These are phyloP conservation scores for Penicillium sp. DNA, from an alignment of 2,329 filamentous ascomycete species.

Conservation along the genomic window DNA sequence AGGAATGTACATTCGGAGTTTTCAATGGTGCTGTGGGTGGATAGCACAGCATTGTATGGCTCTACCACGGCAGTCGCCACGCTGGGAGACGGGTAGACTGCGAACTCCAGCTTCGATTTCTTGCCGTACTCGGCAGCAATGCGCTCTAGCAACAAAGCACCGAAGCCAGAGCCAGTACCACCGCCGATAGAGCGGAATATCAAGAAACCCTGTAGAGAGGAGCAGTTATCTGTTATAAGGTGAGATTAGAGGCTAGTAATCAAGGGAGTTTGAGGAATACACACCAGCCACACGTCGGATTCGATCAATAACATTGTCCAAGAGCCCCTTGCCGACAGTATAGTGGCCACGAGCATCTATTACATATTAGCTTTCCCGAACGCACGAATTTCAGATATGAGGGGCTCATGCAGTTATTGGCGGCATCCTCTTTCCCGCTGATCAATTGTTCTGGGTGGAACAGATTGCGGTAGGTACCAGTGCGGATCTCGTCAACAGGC, in stretches of 20 bases:
- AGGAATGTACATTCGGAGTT: constrained; percentile 70
- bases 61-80: constrained; percentile 69
- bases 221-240: constrained; percentile 60
- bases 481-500: constrained; percentile 69
- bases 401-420: constrained; percentile 62
- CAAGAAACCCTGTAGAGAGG: constrained; percentile 66
- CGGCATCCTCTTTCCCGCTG: constrained; percentile 69
- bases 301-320: constrained; percentile 65
- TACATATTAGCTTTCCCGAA: constrained; percentile 15
- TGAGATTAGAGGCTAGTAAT: constrained; percentile 16
- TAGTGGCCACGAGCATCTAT: constrained; percentile 68
- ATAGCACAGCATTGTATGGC: constrained; percentile 64
- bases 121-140: constrained; percentile 67
- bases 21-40: constrained; percentile 64
- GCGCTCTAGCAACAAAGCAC: constrained; percentile 65
- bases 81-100: constrained; percentile 65
- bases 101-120: constrained; percentile 69
- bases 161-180: constrained; percentile 68
- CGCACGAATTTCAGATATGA: background rate
- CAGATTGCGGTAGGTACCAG: constrained; percentile 62
- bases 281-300: constrained; percentile 65
- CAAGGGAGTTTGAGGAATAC: constrained; percentile 12
- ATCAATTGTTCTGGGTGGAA: constrained; percentile 69
- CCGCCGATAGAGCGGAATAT: constrained; percentile 71
- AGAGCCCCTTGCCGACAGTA: constrained; percentile 68